These are phyloP conservation scores for Neopestalotiopsis clavispora DNA, from an alignment of 2,329 filamentous ascomycete species.

Conservation along the genomic window DNA sequence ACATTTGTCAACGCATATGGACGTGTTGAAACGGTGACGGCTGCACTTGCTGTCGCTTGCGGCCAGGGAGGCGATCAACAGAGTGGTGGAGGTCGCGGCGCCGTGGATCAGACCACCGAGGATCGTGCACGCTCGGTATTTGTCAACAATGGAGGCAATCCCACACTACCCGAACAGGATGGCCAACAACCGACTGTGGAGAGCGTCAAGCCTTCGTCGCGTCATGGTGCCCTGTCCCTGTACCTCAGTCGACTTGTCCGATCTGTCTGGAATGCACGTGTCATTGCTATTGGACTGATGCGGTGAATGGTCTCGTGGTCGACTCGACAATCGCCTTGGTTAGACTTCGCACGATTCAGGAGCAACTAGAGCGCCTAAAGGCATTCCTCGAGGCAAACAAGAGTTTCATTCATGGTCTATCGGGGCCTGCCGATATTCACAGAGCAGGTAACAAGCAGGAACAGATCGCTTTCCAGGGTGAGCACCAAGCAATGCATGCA, in stretches of 20 bases:
- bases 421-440: constrained; percentile 86
- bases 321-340: constrained; percentile 66
- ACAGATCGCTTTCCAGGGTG: constrained; percentile 88
- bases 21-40: constrained; percentile 85
- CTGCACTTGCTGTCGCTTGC: constrained; percentile 91
- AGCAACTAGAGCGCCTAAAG: constrained; percentile 77
- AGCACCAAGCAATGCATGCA: constrained; percentile 90
- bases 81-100: constrained; percentile 73
- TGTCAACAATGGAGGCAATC: constrained; percentile 89
- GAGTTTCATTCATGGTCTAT: constrained; percentile 88
- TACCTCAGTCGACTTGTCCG: constrained; percentile 90
- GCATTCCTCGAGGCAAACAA: constrained; percentile 88
- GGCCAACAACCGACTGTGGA: constrained; percentile 78
- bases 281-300: constrained; percentile 62
- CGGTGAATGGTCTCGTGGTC: constrained; percentile 67
- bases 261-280: constrained; percentile 82
- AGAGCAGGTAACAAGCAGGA: constrained; percentile 82
- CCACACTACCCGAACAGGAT: constrained; percentile 77
- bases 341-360: constrained; percentile 80
- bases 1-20: constrained; percentile 88
- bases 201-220: constrained; percentile 83
- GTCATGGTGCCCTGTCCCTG: constrained; percentile 85
- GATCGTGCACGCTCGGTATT: constrained; percentile 87
- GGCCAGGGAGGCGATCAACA: constrained; percentile 82
- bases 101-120: constrained; percentile 83